A percentile compares a stretch with the other conserved stretches of the same genome.
Evolutionary conservation across 2,329 filamentous ascomycete species (phyloP).

Genomic region (Botryotinia convoluta): DNA sequence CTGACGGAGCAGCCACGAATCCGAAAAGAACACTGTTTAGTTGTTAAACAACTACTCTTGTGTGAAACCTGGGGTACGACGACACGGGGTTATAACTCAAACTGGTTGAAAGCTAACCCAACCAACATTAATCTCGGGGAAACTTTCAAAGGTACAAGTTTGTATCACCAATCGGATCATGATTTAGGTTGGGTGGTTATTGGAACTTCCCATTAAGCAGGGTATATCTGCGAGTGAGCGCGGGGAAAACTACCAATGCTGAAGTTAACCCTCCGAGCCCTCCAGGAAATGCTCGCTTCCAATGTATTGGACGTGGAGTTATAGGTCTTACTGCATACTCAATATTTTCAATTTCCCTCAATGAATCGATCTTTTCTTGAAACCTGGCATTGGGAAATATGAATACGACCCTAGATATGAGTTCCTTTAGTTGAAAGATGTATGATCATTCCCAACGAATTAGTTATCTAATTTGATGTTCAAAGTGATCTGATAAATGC

Average conservation of each 20-base stretch:
- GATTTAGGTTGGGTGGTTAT: not conserved
- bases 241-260: not conserved
- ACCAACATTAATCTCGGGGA: constrained; percentile 9
- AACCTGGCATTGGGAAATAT: not conserved
- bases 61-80: constrained; percentile 12
- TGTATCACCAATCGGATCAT: constrained; percentile 12
- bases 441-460: not conserved
- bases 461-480: not conserved
- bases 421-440: not conserved
- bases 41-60: not conserved
- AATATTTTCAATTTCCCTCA: not conserved
- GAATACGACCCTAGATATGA: not conserved
- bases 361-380: not conserved
- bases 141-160: not conserved
- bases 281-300: not conserved
- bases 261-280: not conserved
- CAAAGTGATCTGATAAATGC: not conserved
- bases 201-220: constrained; percentile 5
- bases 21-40: not conserved
- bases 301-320: not conserved
- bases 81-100: not conserved
- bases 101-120: not conserved
- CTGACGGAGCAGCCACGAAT: not conserved
- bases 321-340: constrained; percentile 3
- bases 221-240: constrained; percentile 10